Evolutionary conservation across 345 rosid species (phyloP).

Genomic region (Hevea brasiliensis): DNA sequence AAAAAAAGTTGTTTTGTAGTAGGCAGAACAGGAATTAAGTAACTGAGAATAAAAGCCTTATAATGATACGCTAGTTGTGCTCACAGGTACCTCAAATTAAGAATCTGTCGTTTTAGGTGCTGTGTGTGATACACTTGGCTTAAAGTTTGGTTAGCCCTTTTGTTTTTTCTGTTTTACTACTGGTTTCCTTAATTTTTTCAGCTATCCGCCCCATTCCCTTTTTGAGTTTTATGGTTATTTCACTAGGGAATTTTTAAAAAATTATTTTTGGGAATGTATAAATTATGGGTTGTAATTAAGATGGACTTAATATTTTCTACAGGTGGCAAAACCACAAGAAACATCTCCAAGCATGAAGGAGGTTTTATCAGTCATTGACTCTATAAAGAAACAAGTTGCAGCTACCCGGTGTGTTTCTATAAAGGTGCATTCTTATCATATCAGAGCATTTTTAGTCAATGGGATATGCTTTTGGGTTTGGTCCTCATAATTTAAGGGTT

Average conservation of each 20-base stretch:
- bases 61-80: background rate
- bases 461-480: constrained; percentile 16
- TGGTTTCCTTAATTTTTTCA: background rate
- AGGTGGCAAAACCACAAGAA: constrained; percentile 16
- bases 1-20: background rate
- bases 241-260: background rate
- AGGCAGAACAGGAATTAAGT: background rate
- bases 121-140: background rate
- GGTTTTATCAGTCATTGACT: constrained; percentile 55
- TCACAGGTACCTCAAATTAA: background rate
- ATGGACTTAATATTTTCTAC: background rate
- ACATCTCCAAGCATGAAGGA: constrained; percentile 38
- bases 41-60: no score
- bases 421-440: constrained; percentile 44
- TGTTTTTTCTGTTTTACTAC: background rate
- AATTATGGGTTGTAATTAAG: background rate
- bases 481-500: background rate
- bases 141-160: no score
- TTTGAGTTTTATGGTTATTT: no score
- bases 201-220: background rate
- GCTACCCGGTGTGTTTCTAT: constrained; percentile 58
- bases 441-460: constrained; percentile 1
- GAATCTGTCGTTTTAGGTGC: background rate
- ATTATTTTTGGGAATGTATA: background rate
- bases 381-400: constrained; percentile 61